Evolutionary conservation across 257 asterid genomes (phyloP), one percentile per base, ranked within the genome.

Genomic region (Solanum sejunctum): DNA sequence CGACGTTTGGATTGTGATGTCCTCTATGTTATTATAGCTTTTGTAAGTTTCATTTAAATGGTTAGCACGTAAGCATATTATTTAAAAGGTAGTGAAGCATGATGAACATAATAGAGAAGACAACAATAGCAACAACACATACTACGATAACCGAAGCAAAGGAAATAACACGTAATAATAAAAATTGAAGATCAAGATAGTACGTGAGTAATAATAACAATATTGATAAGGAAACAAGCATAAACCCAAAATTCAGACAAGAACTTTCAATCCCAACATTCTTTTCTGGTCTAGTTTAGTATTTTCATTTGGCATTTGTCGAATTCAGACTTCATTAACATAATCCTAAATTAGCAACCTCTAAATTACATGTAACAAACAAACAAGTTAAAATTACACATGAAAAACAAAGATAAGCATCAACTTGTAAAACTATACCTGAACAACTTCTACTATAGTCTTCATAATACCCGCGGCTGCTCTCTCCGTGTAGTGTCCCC

Each of bases 401-500:
- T 43, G 80, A 72, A 72, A 69, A 39, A 12, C 57, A 43, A 45
- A 43, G 47, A 51, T 3, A 23, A 60, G 63, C 45, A 23, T 45
- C n/a, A 84, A 84, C 20, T 73, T 10, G 26, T 51, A 77, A 51
- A 51, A 51, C 52, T 41, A 43, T 86, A 93, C 95, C 94, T 92
- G 95, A 15, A 93, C 92, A 89, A 93, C 92, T 92, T 93, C 94
- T 17, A 93, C 89, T 84, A 93, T 90, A 63, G 95, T 93, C 89
- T 85, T 90, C 94, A 92, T 88, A 83, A 92, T 90, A 70, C 21
- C 72, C 0, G 97, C 94, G 5, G 97, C 95, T 36, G 94, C 97
- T 82, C 93, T 89, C 89, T 93, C 97, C 0, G 97, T 92, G 64
- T 93, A 93, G 85, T 93, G 95, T 10, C 97, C 97, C 80, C 95